Conservation (phyloP, 2,329 filamentous ascomycete genomes). For the Paradendryphiella salina region DNA sequence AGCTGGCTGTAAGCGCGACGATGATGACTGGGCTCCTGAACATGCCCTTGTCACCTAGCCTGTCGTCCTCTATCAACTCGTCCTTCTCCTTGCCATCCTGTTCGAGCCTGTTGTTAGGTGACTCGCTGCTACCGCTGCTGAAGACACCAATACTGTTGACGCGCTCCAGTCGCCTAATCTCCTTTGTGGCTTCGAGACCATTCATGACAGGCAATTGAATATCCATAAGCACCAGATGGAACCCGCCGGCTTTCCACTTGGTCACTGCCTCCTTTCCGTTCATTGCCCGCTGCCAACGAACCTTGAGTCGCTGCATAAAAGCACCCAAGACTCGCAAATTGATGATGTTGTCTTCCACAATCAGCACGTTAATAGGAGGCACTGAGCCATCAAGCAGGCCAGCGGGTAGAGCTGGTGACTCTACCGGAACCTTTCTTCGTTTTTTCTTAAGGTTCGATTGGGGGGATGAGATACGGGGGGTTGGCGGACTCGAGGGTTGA, state of each 20-base stretch:
- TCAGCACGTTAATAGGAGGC: conserved; percentile 94
- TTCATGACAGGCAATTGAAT: conserved; percentile 98
- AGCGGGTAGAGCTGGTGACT: conserved; percentile 54
- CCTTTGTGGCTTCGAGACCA: conserved; percentile 89
- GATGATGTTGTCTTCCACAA: conserved; percentile 98
- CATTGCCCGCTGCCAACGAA: conserved; percentile 95
- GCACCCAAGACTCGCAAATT: conserved; percentile 91
- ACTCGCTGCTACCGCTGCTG: conserved; percentile 56
- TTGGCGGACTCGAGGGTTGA: conserved; percentile 51
- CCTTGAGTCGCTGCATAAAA: conserved; percentile 93
- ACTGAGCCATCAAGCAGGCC: conserved; percentile 75
- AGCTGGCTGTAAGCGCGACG: conserved; percentile 92
- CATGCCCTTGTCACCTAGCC: conserved; percentile 64
- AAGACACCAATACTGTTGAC: conserved; percentile 94
- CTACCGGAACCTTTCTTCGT: conserved; percentile 48
- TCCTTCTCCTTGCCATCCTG: conserved; percentile 46
- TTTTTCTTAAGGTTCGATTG: conserved; percentile 52
- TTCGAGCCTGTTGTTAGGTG: conserved; percentile 36
- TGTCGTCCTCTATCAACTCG: conserved; percentile 64
- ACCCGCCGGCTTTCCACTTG: conserved; percentile 91
- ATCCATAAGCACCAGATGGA: conserved; percentile 97
- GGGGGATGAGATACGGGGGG: conserved; percentile 56
- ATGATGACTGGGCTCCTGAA: conserved; percentile 99
- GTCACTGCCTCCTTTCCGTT: conserved; percentile 90
- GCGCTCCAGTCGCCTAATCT: conserved; percentile 86